Percentiles rank a stretch among this genome's conserved stretches.
These are phyloP conservation scores for Didymella pomorum DNA, from an alignment of 2,329 filamentous ascomycete genomes.

Conservation along the genomic window DNA sequence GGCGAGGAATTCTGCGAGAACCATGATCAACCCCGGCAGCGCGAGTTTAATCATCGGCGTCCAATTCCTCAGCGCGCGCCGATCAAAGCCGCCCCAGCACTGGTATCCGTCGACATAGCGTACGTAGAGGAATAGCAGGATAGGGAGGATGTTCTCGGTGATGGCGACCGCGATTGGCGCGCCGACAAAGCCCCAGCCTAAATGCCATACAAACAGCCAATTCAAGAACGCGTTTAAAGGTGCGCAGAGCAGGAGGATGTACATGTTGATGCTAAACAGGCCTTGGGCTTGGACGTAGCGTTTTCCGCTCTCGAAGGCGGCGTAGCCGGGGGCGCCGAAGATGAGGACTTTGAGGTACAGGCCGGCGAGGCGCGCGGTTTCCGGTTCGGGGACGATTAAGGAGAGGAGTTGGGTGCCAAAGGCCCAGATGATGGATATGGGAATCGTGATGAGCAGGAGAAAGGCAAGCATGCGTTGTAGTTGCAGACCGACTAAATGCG, in stretches of 20 bases:
- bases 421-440: conserved; percentile 76
- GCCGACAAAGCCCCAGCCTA: conserved; percentile 69
- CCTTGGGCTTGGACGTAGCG: conserved; percentile 89
- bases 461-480: conserved; percentile 84
- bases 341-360: conserved; percentile 76
- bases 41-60: conserved; percentile 85
- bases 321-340: conserved; percentile 76
- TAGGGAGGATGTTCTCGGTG: conserved; percentile 76
- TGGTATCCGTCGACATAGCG: conserved; percentile 73
- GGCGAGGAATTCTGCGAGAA: conserved; percentile 90
- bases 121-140: conserved; percentile 78
- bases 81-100: conserved; percentile 84
- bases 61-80: conserved; percentile 76
- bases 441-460: conserved; percentile 74
- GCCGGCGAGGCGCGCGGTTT: conserved; percentile 75
- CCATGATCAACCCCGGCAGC: conserved; percentile 89
- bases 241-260: conserved; percentile 82
- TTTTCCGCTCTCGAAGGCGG: conserved; percentile 79
- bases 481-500: conserved; percentile 85
- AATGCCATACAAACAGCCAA: conserved; percentile 77
- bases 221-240: conserved; percentile 83
- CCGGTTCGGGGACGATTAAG: conserved; percentile 72
- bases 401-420: conserved; percentile 70
- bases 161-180: conserved; percentile 80
- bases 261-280: conserved; percentile 82